Percentiles rank a stretch among this genome's conserved stretches.
phyloP scores from a whole-genome alignment of 2,329 filamentous ascomycete species.

The Emmonsia crescens region DNA sequence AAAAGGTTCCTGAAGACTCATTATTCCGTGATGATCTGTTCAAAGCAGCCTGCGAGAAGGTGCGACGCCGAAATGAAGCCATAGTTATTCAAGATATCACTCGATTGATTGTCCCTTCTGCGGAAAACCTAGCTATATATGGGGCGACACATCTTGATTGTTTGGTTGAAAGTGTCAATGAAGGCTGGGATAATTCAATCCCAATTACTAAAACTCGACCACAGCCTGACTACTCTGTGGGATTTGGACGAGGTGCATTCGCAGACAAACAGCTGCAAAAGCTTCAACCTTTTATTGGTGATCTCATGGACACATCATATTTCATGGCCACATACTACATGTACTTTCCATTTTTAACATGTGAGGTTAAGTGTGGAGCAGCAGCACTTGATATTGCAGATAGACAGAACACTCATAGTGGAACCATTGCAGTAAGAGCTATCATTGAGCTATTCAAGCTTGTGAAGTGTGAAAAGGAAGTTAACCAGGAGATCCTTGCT shows the following conservation, averaged over 20 bases:
- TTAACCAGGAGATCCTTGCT: too few relatives aligned
- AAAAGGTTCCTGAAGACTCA: slow-evolving; percentile 24
- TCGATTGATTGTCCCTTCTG: slow-evolving; percentile 28
- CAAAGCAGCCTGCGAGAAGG: slow-evolving; percentile 19
- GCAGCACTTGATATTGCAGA: slow-evolving; percentile 19
- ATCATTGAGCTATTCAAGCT: too few relatives aligned
- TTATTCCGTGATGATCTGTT: slow-evolving; percentile 28
- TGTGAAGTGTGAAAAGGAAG: slow-evolving; percentile 23
- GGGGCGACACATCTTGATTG: slow-evolving; percentile 21
- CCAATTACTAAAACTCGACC: slow-evolving; percentile 28
- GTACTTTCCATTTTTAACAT: slow-evolving; percentile 20
- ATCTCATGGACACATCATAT: slow-evolving; percentile 11
- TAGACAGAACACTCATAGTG: slow-evolving; percentile 20
- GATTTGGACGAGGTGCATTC: slow-evolving; percentile 30
- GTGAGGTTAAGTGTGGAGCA: slow-evolving; percentile 17
- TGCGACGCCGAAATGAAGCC: slow-evolving; percentile 25
- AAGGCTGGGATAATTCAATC: slow-evolving; percentile 34
- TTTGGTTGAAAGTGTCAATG: slow-evolving; percentile 34
- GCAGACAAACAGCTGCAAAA: slow-evolving; percentile 23
- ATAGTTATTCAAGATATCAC: slow-evolving; percentile 28
- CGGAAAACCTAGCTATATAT: slow-evolving; percentile 22
- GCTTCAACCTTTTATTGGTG: slow-evolving; percentile 18
- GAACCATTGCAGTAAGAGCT: slow-evolving; percentile 26
- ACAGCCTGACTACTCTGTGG: slow-evolving; percentile 37
- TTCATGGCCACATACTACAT: slow-evolving; percentile 17